Evolutionary conservation across 805 yeast species (phyloP).

Genomic region (Candida boidinii): DNA sequence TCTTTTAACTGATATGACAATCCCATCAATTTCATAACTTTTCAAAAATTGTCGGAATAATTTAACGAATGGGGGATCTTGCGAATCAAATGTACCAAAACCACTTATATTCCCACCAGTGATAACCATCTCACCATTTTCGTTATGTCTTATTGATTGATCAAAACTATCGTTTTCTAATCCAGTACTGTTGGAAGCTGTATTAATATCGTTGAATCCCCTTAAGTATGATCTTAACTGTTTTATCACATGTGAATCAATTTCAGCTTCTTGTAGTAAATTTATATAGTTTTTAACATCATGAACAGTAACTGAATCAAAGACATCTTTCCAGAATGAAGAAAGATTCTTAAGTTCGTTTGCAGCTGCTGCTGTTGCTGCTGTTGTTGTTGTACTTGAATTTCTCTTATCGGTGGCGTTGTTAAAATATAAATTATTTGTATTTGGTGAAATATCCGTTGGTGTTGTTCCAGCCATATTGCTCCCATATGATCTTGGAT

Average conservation of each 20-base stretch:
- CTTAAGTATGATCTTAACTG: constrained; percentile 30
- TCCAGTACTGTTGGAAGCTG: neutral
- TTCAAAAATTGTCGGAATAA: constrained; percentile 36
- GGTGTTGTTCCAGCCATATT: too few relatives aligned
- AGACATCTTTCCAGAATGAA: constrained; percentile 10
- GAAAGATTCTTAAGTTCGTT: constrained; percentile 3
- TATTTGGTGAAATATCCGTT: too few relatives aligned
- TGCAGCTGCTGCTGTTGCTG: neutral
- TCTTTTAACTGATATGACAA: constrained; percentile 22
- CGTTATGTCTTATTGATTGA: constrained; percentile 8
- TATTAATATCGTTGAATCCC: constrained; percentile 14
- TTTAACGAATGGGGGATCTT: constrained; percentile 26
- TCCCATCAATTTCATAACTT: constrained; percentile 31
- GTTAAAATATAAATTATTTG: too few relatives aligned
- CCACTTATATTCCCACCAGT: constrained; percentile 15
- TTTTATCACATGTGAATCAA: constrained; percentile 25
- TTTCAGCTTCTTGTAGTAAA: constrained; percentile 20
- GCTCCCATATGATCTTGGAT: too few relatives aligned
- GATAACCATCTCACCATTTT: constrained; percentile 10
- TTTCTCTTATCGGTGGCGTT: too few relatives aligned
- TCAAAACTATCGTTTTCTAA: neutral
- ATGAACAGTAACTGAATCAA: constrained; percentile 14
- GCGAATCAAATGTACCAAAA: constrained; percentile 22
- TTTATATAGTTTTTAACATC: constrained; percentile 29
- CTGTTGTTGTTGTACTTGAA: constrained; percentile 1